These are phyloP conservation scores for Saccharomyces pastorianus DNA, from an alignment of 1,139 yeast genomes.

Conservation along the genomic window DNA sequence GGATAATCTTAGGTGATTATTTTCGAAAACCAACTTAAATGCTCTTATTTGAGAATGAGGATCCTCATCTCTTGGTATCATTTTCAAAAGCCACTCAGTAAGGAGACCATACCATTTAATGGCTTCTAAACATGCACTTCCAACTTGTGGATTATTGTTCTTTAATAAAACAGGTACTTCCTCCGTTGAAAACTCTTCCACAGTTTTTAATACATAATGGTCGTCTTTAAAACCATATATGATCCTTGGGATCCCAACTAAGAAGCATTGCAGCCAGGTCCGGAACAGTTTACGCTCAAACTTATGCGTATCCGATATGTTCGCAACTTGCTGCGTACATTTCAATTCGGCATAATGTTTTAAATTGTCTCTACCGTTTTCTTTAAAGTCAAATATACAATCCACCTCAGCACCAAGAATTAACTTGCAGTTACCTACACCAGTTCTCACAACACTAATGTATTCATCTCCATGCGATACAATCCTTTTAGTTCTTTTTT, in stretches of 20 bases:
- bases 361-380: conserved; percentile 44
- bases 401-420: conserved; percentile 87
- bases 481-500: conserved; percentile 46
- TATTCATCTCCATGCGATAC: conserved; percentile 73
- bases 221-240: conserved; percentile 86
- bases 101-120: conserved; percentile 81
- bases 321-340: conserved; percentile 51
- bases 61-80: conserved; percentile 43
- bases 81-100: conserved; percentile 62
- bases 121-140: conserved; percentile 63
- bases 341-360: conserved; percentile 81
- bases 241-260: conserved; percentile 70
- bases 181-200: conserved; percentile 72
- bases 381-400: conserved; percentile 75
- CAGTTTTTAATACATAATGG: conserved; percentile 47
- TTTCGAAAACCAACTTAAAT: conserved; percentile 39
- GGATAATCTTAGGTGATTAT: conserved; percentile 36
- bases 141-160: conserved; percentile 39
- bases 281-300: conserved; percentile 69
- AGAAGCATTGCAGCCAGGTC: conserved; percentile 91
- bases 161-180: conserved; percentile 58
- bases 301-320: conserved; percentile 25
- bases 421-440: conserved; percentile 65
- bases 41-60: conserved; percentile 33
- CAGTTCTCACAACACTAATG: conserved; percentile 70